Percentiles rank a stretch among this genome's conserved stretches.
phyloP scores from a whole-genome alignment of 306 rosid species.

The Hippophae tibetana region DNA sequence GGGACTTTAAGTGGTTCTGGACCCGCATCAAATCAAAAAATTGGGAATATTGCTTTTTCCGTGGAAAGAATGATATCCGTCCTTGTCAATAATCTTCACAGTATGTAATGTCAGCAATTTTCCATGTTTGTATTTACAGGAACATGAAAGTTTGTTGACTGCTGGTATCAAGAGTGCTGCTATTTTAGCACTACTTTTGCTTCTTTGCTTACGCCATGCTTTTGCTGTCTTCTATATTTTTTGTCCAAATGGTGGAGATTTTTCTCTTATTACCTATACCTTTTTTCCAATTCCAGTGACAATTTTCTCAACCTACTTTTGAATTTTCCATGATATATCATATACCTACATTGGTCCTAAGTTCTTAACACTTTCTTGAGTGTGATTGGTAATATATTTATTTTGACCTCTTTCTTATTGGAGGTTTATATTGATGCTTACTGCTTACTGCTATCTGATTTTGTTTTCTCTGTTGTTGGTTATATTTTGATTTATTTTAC shows the following conservation, averaged over 20 bases:
- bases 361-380: background rate
- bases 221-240: background rate
- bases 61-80: constrained; percentile 94
- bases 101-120: constrained; percentile 43
- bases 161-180: background rate
- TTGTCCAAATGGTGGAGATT: background rate
- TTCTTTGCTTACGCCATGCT: background rate
- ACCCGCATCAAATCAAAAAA: constrained; percentile 60
- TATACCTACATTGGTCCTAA: background rate
- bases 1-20: constrained; percentile 54
- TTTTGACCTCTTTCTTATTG: background rate
- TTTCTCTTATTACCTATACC: background rate
- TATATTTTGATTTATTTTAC: constrained; percentile 6
- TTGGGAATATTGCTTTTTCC: constrained; percentile 82
- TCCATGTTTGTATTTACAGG: background rate
- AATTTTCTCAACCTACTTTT: no score
- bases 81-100: constrained; percentile 85
- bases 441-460: background rate
- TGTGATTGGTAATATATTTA: background rate
- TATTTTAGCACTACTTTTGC: no score
- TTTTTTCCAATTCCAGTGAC: background rate
- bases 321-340: no score
- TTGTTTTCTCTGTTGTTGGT: background rate
- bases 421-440: background rate
- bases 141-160: background rate